Conservation (phyloP, 1,139 yeast genomes). For the Geotrichum restrictum region DNA sequence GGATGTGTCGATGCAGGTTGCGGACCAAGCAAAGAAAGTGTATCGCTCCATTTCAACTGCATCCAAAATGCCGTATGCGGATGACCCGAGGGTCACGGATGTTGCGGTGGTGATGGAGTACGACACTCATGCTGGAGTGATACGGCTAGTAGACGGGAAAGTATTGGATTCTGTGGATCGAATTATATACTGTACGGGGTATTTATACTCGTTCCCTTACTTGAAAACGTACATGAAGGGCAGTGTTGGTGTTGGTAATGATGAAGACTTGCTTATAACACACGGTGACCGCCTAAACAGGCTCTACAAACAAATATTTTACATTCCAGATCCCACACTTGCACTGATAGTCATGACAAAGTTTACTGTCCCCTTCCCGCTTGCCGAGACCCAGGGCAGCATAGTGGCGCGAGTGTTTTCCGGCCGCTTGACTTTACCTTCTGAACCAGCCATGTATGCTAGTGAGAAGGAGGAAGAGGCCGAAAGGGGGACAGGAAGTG, state of each 20-base stretch:
- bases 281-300: conserved; percentile 48
- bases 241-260: no score
- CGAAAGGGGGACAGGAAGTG: conserved; percentile 40
- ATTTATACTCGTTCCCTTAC: conserved; percentile 49
- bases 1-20: conserved; percentile 54
- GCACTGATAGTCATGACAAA: conserved; percentile 52
- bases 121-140: conserved; percentile 31
- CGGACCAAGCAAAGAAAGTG: conserved; percentile 42
- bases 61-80: conserved; percentile 24
- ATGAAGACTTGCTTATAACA: conserved; percentile 38
- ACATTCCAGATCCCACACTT: conserved; percentile 53
- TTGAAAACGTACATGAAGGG: conserved; percentile 30
- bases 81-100: conserved; percentile 37
- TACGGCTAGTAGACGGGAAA: conserved; percentile 8
- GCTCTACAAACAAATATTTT: conserved; percentile 52
- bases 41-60: conserved; percentile 45
- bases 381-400: conserved; percentile 57
- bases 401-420: conserved; percentile 54
- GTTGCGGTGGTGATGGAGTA: conserved; percentile 43
- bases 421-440: conserved; percentile 47
- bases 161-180: conserved; percentile 43
- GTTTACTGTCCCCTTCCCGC: conserved; percentile 55
- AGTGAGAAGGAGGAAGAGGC: conserved; percentile 42
- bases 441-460: conserved; percentile 41
- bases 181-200: conserved; percentile 66